These are phyloP conservation scores for Heterobasidion irregulare DNA, from an alignment of 1,284 basidiomycete species.

Conservation along the genomic window DNA sequence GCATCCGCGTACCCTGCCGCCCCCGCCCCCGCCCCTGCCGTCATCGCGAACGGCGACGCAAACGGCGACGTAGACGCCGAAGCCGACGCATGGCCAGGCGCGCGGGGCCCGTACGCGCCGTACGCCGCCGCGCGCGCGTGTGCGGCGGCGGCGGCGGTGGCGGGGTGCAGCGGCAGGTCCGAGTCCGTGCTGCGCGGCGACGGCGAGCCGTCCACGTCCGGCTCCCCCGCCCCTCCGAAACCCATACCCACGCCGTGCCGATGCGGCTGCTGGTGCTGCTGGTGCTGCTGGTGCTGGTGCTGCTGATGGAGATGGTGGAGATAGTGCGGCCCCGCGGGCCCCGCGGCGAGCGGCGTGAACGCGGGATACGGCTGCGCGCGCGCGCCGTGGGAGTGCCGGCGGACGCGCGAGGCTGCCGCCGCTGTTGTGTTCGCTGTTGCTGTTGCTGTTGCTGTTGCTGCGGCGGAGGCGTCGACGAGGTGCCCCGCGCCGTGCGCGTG, in stretches of 20 bases:
- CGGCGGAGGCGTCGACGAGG: constrained; percentile 12
- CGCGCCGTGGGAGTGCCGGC: no score
- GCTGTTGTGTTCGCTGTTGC: neutral
- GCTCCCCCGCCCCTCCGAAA: no score
- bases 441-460: neutral
- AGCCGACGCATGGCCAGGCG: constrained; percentile 17
- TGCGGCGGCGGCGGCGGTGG: constrained; percentile 14
- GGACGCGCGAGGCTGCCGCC: neutral
- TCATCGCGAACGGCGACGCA: constrained; percentile 9
- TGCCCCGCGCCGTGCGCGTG: constrained; percentile 20
- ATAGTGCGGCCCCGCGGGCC: neutral
- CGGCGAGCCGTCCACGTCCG: constrained; percentile 41
- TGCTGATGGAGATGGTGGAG: neutral
- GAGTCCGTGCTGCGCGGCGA: constrained; percentile 65
- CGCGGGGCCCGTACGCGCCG: constrained; percentile 14
- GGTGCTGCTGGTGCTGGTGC: no score
- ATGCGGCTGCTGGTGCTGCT: no score
- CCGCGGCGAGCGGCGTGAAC: neutral
- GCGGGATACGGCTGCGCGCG: no score
- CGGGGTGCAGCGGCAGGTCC: constrained; percentile 31
- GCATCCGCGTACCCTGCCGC: constrained; percentile 54
- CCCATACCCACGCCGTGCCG: no score
- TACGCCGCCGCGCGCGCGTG: constrained; percentile 9
- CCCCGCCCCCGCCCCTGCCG: neutral
- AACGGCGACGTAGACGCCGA: constrained; percentile 7